phyloP scores from a whole-genome alignment of 2,329 filamentous ascomycete species.

The Bipolaris oryzae region DNA sequence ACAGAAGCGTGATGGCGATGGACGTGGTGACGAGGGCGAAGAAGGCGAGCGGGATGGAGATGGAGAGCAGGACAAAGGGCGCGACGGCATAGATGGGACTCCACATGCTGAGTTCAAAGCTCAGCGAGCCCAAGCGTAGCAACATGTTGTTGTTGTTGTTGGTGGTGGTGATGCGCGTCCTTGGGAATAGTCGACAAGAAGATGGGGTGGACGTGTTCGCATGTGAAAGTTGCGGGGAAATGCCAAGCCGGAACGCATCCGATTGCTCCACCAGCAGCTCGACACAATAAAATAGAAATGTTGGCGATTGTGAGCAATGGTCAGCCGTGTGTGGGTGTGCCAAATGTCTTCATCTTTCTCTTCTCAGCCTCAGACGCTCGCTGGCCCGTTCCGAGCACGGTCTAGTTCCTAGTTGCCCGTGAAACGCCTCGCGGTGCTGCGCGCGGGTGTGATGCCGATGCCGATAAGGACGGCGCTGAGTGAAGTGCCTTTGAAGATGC shows the following conservation, averaged over 20 bases:
- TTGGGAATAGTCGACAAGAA: neutral
- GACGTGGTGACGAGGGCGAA: conserved; percentile 49
- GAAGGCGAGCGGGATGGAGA: conserved; percentile 49
- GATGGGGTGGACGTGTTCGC: conserved; percentile 9
- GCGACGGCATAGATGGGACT: conserved; percentile 44
- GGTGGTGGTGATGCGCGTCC: neutral
- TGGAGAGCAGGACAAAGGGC: conserved; percentile 44
- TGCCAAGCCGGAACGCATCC: conserved; percentile 12
- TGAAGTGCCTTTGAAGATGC: conserved; percentile 46
- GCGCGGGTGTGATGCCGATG: conserved; percentile 31
- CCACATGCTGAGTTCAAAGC: conserved; percentile 29
- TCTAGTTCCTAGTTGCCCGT: conserved; percentile 18
- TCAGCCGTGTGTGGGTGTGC: neutral
- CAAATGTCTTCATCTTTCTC: neutral
- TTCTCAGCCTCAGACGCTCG: neutral
- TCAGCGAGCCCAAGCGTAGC: conserved; percentile 19
- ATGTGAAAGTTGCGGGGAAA: conserved; percentile 29
- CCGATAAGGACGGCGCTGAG: conserved; percentile 35
- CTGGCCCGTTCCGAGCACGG: neutral
- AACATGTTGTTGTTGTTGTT: conserved; percentile 13
- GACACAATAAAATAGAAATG: neutral
- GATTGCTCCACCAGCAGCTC: neutral
- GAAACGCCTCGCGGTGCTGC: conserved; percentile 26
- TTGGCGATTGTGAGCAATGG: neutral
- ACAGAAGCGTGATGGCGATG: conserved; percentile 47